A percentile compares a stretch with the other conserved stretches of the same genome.
Conservation (phyloP, 495 filamentous ascomycete species). For the Cladorrhinum samala region DNA sequence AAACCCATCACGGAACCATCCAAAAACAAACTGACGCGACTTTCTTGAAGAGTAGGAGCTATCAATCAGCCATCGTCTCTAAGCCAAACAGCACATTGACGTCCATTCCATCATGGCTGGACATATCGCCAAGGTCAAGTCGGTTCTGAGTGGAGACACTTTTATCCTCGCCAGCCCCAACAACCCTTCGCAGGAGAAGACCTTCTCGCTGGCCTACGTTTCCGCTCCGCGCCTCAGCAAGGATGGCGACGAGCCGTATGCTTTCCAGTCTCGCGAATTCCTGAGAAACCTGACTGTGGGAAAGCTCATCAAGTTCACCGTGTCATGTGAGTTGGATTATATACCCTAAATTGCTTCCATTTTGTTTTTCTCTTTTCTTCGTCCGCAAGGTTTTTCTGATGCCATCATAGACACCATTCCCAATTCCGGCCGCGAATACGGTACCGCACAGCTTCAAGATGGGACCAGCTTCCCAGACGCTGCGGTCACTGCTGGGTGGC, state of each 20-base stretch:
- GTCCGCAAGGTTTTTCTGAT: neutral
- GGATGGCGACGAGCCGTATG: constrained; percentile 88
- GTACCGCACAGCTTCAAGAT: constrained; percentile 63
- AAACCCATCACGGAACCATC: neutral
- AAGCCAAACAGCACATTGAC: neutral
- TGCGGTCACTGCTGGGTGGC: constrained; percentile 77
- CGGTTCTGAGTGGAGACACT: constrained; percentile 87
- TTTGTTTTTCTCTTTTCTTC: neutral
- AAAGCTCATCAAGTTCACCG: constrained; percentile 75
- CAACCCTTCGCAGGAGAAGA: constrained; percentile 72
- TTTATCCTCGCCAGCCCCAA: constrained; percentile 68
- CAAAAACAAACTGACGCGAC: too few relatives aligned
- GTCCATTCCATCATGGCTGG: constrained; percentile 28
- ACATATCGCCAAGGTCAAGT: constrained; percentile 77
- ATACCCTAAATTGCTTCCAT: neutral
- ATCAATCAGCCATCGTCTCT: neutral
- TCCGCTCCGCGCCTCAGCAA: constrained; percentile 77
- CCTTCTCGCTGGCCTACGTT: constrained; percentile 84
- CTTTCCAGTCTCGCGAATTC: constrained; percentile 89
- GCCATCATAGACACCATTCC: constrained; percentile 60
- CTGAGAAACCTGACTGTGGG: constrained; percentile 78
- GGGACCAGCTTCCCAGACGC: constrained; percentile 73
- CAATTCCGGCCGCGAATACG: constrained; percentile 81
- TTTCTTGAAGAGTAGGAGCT: too few relatives aligned
- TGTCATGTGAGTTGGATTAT: constrained; percentile 42